Base-by-base conservation (phyloP, 345 rosid genomes). In the Pistacia integerrima region DNA sequence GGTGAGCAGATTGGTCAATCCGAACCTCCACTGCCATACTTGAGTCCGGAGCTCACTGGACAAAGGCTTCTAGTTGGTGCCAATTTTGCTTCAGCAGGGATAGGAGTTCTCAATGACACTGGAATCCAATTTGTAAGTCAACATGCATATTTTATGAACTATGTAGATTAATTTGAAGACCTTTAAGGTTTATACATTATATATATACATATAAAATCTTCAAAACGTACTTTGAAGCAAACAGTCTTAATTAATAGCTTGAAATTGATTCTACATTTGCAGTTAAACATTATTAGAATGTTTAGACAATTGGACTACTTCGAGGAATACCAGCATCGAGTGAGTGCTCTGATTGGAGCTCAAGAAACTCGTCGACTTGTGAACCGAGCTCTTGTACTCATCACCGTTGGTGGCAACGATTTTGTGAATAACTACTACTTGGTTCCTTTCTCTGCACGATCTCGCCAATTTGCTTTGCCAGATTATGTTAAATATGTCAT, bases 61-160 rank as follows among this genome's bases (percentile, higher is more conserved):
- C 79, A 73, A 59, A 89, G 69, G 78, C 83, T 91, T 55, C 83
- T 91, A 11, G 44, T 81, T 10, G 98, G 98, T 56, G 94, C 98
- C 46, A 93, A 91, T 78, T 93, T 91, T 72, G 98, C 98, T 22
- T 91, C 98, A 25, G 98, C 97, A 8, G 93, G 98, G 7, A 87
- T 91, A 8, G 97, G 94, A 44, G 76, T 89, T 71, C 88, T 89
- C 20, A 87, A 89, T 69, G 90, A 89, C 79, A 89, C 92, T 17
- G 92, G 90, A 16, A 33, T 73, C 70, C 92, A 89, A 51, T 89
- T 89, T 73, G 92, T 87, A 67, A 81, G 91, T 78, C 25, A 30
- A 11, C 6, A 55, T 25, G 44, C 8, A 36, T 36, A 36, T 36
- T 36, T 36, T 36, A 36, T 2, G 5, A 2, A 36, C 5, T 5